phyloP scores from a whole-genome alignment of 1,139 yeast species.

The Kodamaea derodonti region DNA sequence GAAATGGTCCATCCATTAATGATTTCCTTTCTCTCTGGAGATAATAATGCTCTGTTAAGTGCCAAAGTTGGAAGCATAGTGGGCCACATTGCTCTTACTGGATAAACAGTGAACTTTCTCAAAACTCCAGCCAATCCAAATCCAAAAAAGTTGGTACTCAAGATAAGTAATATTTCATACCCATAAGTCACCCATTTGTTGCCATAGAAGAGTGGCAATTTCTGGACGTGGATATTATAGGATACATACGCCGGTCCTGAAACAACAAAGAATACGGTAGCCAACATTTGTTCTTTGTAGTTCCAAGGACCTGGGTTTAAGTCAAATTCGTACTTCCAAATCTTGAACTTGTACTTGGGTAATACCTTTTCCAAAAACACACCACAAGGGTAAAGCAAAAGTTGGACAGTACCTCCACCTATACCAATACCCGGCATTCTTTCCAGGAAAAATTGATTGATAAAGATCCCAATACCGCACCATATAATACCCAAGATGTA shows the following conservation, averaged over 20 bases:
- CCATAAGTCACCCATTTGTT: constrained; percentile 17
- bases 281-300: constrained; percentile 20
- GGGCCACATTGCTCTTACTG: constrained; percentile 16
- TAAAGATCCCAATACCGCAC: constrained; percentile 51
- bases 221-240: constrained; percentile 16
- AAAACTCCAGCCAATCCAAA: constrained; percentile 21
- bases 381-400: constrained; percentile 59
- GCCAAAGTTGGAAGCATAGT: constrained; percentile 18
- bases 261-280: constrained; percentile 16
- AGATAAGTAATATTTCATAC: constrained; percentile 13
- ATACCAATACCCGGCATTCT: constrained; percentile 51
- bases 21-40: constrained; percentile 13
- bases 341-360: constrained; percentile 19
- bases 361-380: constrained; percentile 17
- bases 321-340: constrained; percentile 15
- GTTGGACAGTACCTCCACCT: constrained; percentile 47
- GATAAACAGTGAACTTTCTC: constrained; percentile 17
- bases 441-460: constrained; percentile 56
- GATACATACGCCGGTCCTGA: constrained; percentile 13
- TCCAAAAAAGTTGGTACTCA: constrained; percentile 18
- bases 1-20: constrained; percentile 20
- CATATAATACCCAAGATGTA: constrained; percentile 54
- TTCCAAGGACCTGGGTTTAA: constrained; percentile 25
- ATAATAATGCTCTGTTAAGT: constrained; percentile 17
- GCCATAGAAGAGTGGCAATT: constrained; percentile 13